Base-by-base conservation (phyloP, 129 eudicot genomes). In the Glebionis coronaria region DNA sequence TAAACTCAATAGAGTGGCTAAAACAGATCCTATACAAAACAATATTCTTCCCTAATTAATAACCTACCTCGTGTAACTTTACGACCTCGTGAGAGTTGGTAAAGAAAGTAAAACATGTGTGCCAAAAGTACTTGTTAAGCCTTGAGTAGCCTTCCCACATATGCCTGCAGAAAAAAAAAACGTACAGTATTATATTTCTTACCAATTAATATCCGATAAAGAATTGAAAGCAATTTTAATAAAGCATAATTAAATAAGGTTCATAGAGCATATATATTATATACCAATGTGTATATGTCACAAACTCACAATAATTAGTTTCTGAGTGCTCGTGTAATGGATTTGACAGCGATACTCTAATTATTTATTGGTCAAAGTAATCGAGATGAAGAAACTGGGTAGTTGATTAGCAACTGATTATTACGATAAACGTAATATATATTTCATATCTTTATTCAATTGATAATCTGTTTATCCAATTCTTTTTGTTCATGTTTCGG, bases 121-220 rank as follows among this genome's bases (percentile, higher is more conserved):
- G 47, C 47, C 73, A 25, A 42, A 73, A 76, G 75, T 51, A 35
- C 74, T 77, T 44, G 61, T 47, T 51, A 73, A 51, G 68, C 77
- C 85, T 87, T 91, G 12, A 8, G 72, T 70, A 44, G 65, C 74
- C 95, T 90, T 76, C 82, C 97, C 59, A 83, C 87, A 46, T 91
- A 91, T 31, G 96, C 96, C 97, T 91, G 88, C 79, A 78, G 52
- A n/a, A n/a, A n/a, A 11, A 71, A 46, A 61, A 10, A 7, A 46
- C 25, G n/a, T n/a, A n/a, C n/a, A n/a, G 35, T 23, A 49, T 21
- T 19, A 15, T 21, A 56, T 13, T 20, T 54, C 49, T 62, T 53
- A 11, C 3, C 5, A 35, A 4, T 21, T 23, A 51, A 1, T 20
- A 42, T 69, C 44, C 13, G n/a, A 11, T 50, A 12, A 50, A 1